Percentiles rank a stretch among this genome's conserved stretches.
Evolutionary conservation across 805 yeast genomes (phyloP).

Genomic region (Schizosaccharomyces lindneri): DNA sequence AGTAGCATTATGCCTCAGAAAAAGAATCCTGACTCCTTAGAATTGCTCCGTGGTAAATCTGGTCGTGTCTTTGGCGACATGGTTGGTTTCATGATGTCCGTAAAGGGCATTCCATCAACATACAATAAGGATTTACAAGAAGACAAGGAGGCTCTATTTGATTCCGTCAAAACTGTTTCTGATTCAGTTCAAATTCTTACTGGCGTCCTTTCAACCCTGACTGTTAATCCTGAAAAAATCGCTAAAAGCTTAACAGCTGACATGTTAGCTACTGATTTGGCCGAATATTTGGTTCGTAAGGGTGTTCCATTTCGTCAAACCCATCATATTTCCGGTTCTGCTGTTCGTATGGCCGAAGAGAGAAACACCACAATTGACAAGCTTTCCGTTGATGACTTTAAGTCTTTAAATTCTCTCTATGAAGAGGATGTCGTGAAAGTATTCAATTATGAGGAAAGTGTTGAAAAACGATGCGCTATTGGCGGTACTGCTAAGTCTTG

Average conservation of each 20-base stretch:
- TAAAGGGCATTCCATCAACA: conserved; percentile 92
- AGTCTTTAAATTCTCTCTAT: conserved; percentile 58
- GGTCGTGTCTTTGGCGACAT: conserved; percentile 92
- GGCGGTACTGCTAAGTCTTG: conserved; percentile 95
- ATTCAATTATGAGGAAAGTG: conserved; percentile 82
- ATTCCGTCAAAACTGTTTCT: conserved; percentile 66
- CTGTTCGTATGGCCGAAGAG: conserved; percentile 79
- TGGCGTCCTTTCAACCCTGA: conserved; percentile 78
- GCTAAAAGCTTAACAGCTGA: conserved; percentile 82
- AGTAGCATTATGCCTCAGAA: conserved; percentile 97
- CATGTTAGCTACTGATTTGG: conserved; percentile 95
- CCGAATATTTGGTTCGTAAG: conserved; percentile 87
- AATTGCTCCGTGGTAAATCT: conserved; percentile 82
- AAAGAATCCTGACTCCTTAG: conserved; percentile 92
- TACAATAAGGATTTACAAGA: conserved; percentile 97
- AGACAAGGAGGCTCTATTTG: conserved; percentile 96
- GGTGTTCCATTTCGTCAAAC: conserved; percentile 99
- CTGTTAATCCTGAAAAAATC: conserved; percentile 54
- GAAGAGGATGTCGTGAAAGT: conserved; percentile 55
- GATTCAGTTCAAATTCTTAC: conserved; percentile 87
- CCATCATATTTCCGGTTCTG: conserved; percentile 94
- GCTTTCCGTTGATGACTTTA: conserved; percentile 50
- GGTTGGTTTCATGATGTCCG: conserved; percentile 86
- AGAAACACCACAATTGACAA: conserved; percentile 66
- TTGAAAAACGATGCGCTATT: conserved; percentile 84